Percentiles rank a stretch among this genome's conserved stretches.
These are phyloP conservation scores for Spergularia bocconei DNA, from an alignment of 148 eudicot genomes.

Conservation along the genomic window DNA sequence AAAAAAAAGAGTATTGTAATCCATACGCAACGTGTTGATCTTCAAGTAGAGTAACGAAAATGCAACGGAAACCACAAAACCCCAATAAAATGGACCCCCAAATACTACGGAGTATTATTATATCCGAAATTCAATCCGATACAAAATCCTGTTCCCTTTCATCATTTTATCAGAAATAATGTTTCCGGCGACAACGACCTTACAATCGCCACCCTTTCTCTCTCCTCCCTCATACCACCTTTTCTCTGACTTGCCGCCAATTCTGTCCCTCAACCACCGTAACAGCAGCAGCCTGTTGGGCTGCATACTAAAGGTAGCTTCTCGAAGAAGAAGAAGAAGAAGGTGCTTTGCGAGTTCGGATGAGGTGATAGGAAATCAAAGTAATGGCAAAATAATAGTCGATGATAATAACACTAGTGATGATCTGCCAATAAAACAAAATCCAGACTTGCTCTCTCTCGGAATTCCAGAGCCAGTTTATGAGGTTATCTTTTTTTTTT, in stretches of 20 bases:
- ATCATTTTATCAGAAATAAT: conserved; percentile 16
- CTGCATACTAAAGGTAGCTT: conserved; percentile 17
- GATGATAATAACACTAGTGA: not conserved
- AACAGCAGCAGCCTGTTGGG: not conserved
- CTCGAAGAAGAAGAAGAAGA: conserved; percentile 14
- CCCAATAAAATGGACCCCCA: not conserved
- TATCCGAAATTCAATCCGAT: not conserved
- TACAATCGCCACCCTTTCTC: conserved; percentile 13
- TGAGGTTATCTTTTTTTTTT: conserved; percentile 52
- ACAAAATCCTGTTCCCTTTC: not conserved
- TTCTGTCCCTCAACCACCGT: too few relatives aligned
- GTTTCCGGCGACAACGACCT: conserved; percentile 34
- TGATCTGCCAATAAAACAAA: conserved; percentile 25
- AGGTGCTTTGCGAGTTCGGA: conserved; percentile 42
- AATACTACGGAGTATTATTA: too few relatives aligned
- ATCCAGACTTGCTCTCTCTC: conserved; percentile 49
- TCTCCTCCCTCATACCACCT: conserved; percentile 18
- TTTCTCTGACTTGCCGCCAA: conserved; percentile 24
- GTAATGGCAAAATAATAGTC: conserved; percentile 19
- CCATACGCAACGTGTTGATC: too few relatives aligned
- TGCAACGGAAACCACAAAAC: conserved; percentile 14
- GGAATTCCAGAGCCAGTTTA: conserved; percentile 93
- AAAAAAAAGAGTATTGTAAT: too few relatives aligned
- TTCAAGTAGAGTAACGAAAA: not conserved
- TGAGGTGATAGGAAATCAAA: conserved; percentile 23